Evolutionary conservation across 805 yeast genomes (phyloP).

Genomic region (Candida sanyiensis): DNA sequence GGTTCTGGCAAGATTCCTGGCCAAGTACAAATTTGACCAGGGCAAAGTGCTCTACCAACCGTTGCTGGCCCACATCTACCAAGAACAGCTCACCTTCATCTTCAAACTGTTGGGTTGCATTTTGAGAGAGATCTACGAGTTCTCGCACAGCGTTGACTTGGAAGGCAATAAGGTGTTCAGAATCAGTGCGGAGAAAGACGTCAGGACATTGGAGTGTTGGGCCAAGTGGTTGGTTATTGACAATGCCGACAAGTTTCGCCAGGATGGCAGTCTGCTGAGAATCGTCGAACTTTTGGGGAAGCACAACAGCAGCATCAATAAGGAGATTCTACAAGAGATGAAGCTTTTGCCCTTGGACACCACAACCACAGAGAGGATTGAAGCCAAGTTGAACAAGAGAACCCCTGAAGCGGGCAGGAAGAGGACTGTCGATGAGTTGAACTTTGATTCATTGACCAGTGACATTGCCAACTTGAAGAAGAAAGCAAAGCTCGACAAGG

Average conservation of each 20-base stretch:
- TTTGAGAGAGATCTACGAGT: slow-evolving; percentile 12
- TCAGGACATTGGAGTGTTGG: slow-evolving; percentile 14
- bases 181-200: slow-evolving; percentile 9
- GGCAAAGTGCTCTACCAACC: slow-evolving; percentile 29
- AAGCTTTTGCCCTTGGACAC: neutral
- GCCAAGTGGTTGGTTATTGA: slow-evolving; percentile 13
- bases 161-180: neutral
- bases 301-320: slow-evolving; percentile 8
- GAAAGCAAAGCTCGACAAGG: slow-evolving; percentile 16
- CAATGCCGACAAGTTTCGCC: neutral
- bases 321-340: slow-evolving; percentile 10
- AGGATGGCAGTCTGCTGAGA: slow-evolving; percentile 1
- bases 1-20: slow-evolving; percentile 1
- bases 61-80: slow-evolving; percentile 12
- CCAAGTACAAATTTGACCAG: slow-evolving; percentile 23
- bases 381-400: neutral
- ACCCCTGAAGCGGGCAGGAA: neutral
- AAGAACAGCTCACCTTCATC: slow-evolving; percentile 10
- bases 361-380: neutral
- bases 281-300: slow-evolving; percentile 17
- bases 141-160: slow-evolving; percentile 1
- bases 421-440: slow-evolving; percentile 14
- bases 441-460: slow-evolving; percentile 16
- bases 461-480: slow-evolving; percentile 29
- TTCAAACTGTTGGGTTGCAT: slow-evolving; percentile 17